Base-by-base conservation (phyloP, 2,329 filamentous ascomycete species). In the Chaetomiaceae sp. region DNA sequence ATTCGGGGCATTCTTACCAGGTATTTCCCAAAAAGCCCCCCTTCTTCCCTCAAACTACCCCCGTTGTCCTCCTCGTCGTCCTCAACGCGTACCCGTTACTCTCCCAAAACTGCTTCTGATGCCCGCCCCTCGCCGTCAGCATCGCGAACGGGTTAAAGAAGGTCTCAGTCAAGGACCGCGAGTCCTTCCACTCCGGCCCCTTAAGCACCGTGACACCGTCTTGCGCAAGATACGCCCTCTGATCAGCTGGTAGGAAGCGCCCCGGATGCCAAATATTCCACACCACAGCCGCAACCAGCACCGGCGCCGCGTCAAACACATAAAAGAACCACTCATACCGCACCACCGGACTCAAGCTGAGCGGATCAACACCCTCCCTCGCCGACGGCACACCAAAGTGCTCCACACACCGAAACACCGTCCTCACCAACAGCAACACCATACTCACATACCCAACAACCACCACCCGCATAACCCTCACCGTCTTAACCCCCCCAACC, bases 41-140 rank as follows among this genome's bases (percentile, higher is more conserved):
- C 27, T 31, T 3, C 27, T 12, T 11, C 3, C 3, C 27, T 31
- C 27, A 31, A 31, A 11, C 27, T 12, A 31, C 27, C 4, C 27
- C 27, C 9, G 39, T 19, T n/a, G 23, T 12, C 15, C 8, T 19
- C 47, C 37, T 31, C 37, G 25, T 40, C 15, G 14, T 12, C 14
- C 19, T 3, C 34, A 49, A 20, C 5, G 9, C 14, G 8, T 43
- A 50, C 27, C 47, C 47, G 20, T 50, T 50, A 8, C 29, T 23
- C 29, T 50, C 47, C 47, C 47, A 50, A 36, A 50, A 50, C 47
- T 50, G 42, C 29, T 42, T 50, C 47, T 50, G 29, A 2, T 43
- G 27, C 29, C 38, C 29, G 6, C 29, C 37, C 3, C 19, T 12
- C 3, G 38, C n/a, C 2, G 34, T 29, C 19, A 50, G 17, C 47